These are phyloP conservation scores for Neurospora sublineolata DNA, from an alignment of 495 filamentous ascomycete species.

Conservation along the genomic window DNA sequence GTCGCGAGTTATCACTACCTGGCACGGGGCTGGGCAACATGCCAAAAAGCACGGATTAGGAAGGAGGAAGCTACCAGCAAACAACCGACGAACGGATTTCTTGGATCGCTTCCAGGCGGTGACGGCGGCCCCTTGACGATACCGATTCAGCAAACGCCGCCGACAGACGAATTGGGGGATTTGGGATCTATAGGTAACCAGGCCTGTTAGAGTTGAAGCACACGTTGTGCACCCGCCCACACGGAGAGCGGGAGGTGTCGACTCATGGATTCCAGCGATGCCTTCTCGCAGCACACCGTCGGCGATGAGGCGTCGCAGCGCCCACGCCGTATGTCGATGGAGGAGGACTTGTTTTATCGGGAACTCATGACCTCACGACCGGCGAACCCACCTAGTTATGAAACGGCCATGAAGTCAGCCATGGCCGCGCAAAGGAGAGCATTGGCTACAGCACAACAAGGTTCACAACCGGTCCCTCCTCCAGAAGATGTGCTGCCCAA, in stretches of 20 bases:
- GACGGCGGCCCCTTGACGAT: constrained; percentile 1
- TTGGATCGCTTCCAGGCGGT: not conserved
- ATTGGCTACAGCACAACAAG: not conserved
- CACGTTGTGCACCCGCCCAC: not conserved
- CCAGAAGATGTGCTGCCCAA: constrained; percentile 33
- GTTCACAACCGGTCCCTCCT: not conserved
- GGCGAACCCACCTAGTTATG: constrained; percentile 26
- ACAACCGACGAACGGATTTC: not conserved
- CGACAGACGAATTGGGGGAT: not conserved
- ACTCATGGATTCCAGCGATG: constrained; percentile 14
- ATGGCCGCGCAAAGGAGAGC: constrained; percentile 25
- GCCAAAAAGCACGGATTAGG: constrained; percentile 11
- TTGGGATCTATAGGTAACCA: not conserved
- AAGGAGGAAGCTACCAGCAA: constrained; percentile 13
- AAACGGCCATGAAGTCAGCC: constrained; percentile 22
- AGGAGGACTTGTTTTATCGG: constrained; percentile 28
- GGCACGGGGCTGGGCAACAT: constrained; percentile 12
- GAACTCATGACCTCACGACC: constrained; percentile 25
- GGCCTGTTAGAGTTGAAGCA: not conserved
- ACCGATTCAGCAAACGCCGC: not conserved
- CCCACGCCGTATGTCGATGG: constrained; percentile 28
- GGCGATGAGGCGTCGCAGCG: constrained; percentile 16
- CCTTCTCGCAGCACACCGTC: constrained; percentile 21
- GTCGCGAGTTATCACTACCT: not conserved
- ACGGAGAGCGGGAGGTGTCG: not conserved